Percentiles rank a stretch among this genome's conserved stretches.
phyloP scores from a whole-genome alignment of 306 rosid genomes.

The Rosa chinensis region DNA sequence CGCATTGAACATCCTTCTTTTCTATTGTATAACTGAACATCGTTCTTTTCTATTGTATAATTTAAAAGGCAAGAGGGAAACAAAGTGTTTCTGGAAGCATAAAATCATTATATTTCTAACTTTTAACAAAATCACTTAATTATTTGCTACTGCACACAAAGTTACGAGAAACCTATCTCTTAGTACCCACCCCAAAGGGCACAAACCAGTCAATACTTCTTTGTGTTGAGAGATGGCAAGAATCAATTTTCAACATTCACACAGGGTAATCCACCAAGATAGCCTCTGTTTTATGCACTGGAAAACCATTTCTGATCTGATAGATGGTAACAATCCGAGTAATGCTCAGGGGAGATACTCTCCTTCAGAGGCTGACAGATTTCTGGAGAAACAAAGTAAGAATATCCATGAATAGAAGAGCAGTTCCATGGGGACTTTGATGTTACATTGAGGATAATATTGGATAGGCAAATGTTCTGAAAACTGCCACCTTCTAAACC shows the following conservation, averaged over 20 bases:
- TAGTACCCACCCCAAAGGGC: slow-evolving; percentile 35
- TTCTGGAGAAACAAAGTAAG: slow-evolving; percentile 56
- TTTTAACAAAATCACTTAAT: slow-evolving; percentile 49
- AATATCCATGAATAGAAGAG: slow-evolving; percentile 59
- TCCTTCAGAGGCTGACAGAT: slow-evolving; percentile 53
- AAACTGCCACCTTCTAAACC: slow-evolving; percentile 67
- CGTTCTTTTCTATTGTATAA: background rate
- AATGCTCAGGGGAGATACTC: slow-evolving; percentile 57
- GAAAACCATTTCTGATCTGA: slow-evolving; percentile 38
- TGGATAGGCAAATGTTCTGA: slow-evolving; percentile 57
- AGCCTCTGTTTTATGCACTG: slow-evolving; percentile 39
- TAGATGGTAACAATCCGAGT: slow-evolving; percentile 64
- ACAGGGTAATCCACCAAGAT: slow-evolving; percentile 50
- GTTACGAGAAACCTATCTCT: slow-evolving; percentile 48
- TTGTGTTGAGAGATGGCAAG: slow-evolving; percentile 45
- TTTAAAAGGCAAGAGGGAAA: slow-evolving; percentile 26
- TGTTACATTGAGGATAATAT: slow-evolving; percentile 48
- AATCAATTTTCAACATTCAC: slow-evolving; percentile 47
- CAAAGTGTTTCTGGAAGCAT: slow-evolving; percentile 9
- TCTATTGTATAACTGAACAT: background rate
- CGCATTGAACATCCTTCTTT: background rate
- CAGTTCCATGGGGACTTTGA: slow-evolving; percentile 73
- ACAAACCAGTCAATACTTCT: slow-evolving; percentile 41
- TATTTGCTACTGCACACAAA: slow-evolving; percentile 56
- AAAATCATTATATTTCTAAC: slow-evolving; percentile 47